Conservation (phyloP, 2,329 filamentous ascomycete species). For the Fusarium sp. region DNA sequence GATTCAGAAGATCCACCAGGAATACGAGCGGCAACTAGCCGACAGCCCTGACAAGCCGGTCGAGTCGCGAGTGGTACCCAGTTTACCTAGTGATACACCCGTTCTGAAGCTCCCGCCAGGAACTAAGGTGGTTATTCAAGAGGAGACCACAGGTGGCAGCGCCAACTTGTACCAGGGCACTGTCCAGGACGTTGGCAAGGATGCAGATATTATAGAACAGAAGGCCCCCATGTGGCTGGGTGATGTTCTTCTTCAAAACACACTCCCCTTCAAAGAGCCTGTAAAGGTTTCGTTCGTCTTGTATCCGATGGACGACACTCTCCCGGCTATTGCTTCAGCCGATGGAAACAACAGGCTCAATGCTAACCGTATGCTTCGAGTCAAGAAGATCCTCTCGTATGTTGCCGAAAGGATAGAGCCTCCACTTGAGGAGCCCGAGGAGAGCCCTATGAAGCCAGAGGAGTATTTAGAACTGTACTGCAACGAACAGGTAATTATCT, state of each 20-base stretch:
- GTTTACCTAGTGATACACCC: conserved; percentile 77
- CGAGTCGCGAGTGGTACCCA: conserved; percentile 73
- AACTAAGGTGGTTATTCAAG: conserved; percentile 74
- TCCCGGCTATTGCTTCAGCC: conserved; percentile 77
- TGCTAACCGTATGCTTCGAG: conserved; percentile 94
- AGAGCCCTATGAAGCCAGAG: conserved; percentile 76
- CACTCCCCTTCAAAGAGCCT: conserved; percentile 85
- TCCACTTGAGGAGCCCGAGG: conserved; percentile 66
- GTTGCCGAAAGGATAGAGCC: conserved; percentile 91
- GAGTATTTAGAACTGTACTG: conserved; percentile 96
- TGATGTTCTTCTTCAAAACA: conserved; percentile 85
- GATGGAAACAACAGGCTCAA: conserved; percentile 92
- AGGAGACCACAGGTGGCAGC: conserved; percentile 72
- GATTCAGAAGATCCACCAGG: conserved; percentile 75
- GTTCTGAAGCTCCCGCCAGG: conserved; percentile 75
- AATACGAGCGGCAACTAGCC: conserved; percentile 74
- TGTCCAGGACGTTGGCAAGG: conserved; percentile 77
- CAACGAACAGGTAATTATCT: conserved; percentile 80
- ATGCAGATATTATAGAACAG: conserved; percentile 85
- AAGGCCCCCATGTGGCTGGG: conserved; percentile 91
- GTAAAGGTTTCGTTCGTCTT: conserved; percentile 96
- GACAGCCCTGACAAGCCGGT: conserved; percentile 64
- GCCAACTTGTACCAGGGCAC: conserved; percentile 93
- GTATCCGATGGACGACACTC: conserved; percentile 73
- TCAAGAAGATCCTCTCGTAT: conserved; percentile 93